Base-by-base conservation (phyloP, 768 basidiomycete genomes). In the Pisolithus albus region DNA sequence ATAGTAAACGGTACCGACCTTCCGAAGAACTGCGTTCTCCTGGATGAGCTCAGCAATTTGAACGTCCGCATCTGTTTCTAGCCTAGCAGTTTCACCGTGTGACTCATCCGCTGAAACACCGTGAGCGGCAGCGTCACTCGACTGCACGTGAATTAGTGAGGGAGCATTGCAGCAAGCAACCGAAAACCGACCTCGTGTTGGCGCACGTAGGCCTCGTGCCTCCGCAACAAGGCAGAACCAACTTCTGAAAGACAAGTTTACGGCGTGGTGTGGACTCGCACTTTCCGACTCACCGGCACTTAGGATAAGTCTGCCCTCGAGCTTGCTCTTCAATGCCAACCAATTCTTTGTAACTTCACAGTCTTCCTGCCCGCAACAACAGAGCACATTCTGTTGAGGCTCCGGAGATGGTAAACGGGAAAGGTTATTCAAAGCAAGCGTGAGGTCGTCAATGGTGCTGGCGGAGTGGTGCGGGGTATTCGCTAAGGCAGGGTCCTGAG, bases 121-220 rank as follows among this genome's bases (percentile, higher is more conserved):
- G 46, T 53, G 55, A 40, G 56, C 54, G 43, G 53, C 23, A 52
- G 53, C 52, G 45, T 52, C 38, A 28, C 50, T 49, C 49, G 47
- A 48, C 58, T 69, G 47, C 47, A 62, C 24, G 37, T 49, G 18
- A 19, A 46, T 61, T 39, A 61, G 57, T 32, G 44, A 46, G n/a
- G 18, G 47, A 44, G 53, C 18, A 16, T 42, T 42, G 45, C 51
- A 52, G 50, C 23, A 41, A 49, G 3, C 52, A 47, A 47, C 51
- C 52, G 47, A 24, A 49, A 15, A 68, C 75, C 43, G 56, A 81
- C 83, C 78, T 88, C 82, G 51, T 83, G 80, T 60, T 77, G 77
- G 45, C 84, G 80, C 26, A 91, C 82, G 66, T 89, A 90, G 3
- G 86, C 88, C 70, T 94, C 92, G 63, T 94, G 91, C 53, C 85